These are phyloP conservation scores for Penicillium vulpinum DNA, from an alignment of 2,329 filamentous ascomycete genomes.

Conservation along the genomic window DNA sequence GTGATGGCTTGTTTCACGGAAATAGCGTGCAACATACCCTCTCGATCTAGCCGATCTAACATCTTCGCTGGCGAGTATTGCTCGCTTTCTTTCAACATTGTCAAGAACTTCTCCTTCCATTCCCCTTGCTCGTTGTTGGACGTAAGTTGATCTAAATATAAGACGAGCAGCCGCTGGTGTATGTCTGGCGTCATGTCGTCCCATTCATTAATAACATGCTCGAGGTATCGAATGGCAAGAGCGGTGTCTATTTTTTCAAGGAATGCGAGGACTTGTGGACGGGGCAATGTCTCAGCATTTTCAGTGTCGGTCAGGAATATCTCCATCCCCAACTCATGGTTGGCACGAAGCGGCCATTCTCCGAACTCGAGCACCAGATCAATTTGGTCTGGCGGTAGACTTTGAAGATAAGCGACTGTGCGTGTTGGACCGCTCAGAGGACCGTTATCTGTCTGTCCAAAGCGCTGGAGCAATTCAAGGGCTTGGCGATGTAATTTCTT, in stretches of 20 bases:
- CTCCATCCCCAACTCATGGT: constrained; percentile 80
- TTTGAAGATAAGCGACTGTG: constrained; percentile 88
- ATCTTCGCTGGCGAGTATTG: constrained; percentile 80
- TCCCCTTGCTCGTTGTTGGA: constrained; percentile 43
- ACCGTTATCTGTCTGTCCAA: constrained; percentile 61
- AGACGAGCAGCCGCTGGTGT: constrained; percentile 77
- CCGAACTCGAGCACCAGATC: constrained; percentile 90
- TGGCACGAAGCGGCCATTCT: constrained; percentile 76
- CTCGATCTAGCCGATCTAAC: constrained; percentile 73
- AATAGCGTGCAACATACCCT: constrained; percentile 58
- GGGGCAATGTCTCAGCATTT: constrained; percentile 86
- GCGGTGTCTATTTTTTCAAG: constrained; percentile 66
- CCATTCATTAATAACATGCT: constrained; percentile 86
- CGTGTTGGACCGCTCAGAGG: constrained; percentile 76
- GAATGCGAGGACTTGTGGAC: constrained; percentile 73
- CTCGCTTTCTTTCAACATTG: constrained; percentile 72
- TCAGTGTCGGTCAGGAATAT: constrained; percentile 91
- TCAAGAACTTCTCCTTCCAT: constrained; percentile 67
- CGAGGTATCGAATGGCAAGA: constrained; percentile 79
- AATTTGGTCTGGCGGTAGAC: constrained; percentile 79
- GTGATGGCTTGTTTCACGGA: neutral
- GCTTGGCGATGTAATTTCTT: constrained; percentile 91
- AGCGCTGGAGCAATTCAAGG: constrained; percentile 75
- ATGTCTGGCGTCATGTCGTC: constrained; percentile 82
- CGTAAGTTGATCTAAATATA: constrained; percentile 62